Percentiles rank a stretch among this genome's conserved stretches.
Evolutionary conservation across 129 eudicot genomes (phyloP).

Genomic region (Centrapalus pauciflorus): DNA sequence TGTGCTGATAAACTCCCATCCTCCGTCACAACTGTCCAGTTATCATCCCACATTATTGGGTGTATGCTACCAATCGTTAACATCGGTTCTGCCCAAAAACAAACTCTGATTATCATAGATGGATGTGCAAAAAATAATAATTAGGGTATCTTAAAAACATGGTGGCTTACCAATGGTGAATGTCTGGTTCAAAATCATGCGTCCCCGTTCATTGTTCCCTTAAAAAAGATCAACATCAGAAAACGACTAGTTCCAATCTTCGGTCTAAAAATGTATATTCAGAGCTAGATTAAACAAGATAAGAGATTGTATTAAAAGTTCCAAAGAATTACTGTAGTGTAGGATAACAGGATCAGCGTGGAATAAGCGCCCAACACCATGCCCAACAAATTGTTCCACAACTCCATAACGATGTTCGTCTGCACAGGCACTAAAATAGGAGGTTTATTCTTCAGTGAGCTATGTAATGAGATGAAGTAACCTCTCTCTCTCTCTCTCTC

Average conservation of each 20-base stretch:
- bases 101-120: not conserved
- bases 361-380: slow-evolving; percentile 84
- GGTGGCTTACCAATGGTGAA: slow-evolving; percentile 72
- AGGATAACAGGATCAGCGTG: slow-evolving; percentile 85
- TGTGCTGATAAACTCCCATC: slow-evolving; percentile 94
- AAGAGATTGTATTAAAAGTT: not conserved
- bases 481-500: too few species aligned
- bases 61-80: slow-evolving; percentile 77
- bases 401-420: slow-evolving; percentile 79
- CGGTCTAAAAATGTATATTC: too few species aligned
- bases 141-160: too few species aligned
- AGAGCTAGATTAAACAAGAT: not conserved
- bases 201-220: slow-evolving; percentile 87
- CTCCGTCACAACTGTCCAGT: slow-evolving; percentile 86
- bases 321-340: slow-evolving; percentile 57
- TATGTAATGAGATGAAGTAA: not conserved
- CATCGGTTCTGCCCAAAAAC: slow-evolving; percentile 82
- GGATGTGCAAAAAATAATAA: too few species aligned
- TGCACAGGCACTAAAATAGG: slow-evolving; percentile 63
- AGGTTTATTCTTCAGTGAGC: slow-evolving; percentile 1
- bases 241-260: not conserved
- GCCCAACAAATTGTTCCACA: slow-evolving; percentile 82
- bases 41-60: slow-evolving; percentile 84
- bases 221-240: slow-evolving; percentile 4
- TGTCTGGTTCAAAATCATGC: slow-evolving; percentile 83